Base-by-base conservation (phyloP, 2,329 filamentous ascomycete species). In the Aspergillus sp. region DNA sequence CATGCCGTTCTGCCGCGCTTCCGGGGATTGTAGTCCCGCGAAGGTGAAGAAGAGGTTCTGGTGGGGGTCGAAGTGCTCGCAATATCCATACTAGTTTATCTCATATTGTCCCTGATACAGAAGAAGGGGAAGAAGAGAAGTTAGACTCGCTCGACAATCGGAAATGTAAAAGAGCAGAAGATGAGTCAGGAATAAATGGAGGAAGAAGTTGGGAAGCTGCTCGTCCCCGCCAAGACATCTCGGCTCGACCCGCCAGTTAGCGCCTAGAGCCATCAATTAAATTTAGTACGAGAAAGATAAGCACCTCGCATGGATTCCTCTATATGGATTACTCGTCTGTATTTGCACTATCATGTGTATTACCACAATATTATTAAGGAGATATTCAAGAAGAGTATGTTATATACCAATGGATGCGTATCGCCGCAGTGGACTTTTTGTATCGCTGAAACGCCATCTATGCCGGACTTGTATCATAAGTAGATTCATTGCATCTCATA, bases 1-100 rank as follows among this genome's bases (percentile, higher is more conserved):
- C 79, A 81, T 8, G 79, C 78, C 1, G 79, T 81, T 36, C 79
- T 72, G 17, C 76, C 78, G 55, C 79, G 75, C 65, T 81, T 81
- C 21, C 78, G 74, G n/a, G 77, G 77, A 61, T 80, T 80, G 55
- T 74, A 63, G 48, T 75, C 72, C 60, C 64, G 67, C 5, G 69
- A 67, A 15, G 62, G 61, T 28, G 25, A 28, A n/a, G 69, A 69
- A 57, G 67, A 62, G 19, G 54, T 51, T 55, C 65, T 69, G 19
- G 66, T 65, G 57, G 69, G 68, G 13, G 63, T 58, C 21, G 67
- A 66, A 23, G 64, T 62, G 28, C 62, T 66, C 47, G 62, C 60
- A 36, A 63, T 63, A 49, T 70, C 64, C 66, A 69, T 69, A 13
- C 25, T 55, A 19, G 19, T 19, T 19, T 45, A 17, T 55, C 1